Percentiles rank a stretch among this genome's conserved stretches.
Evolutionary conservation across 2,329 filamentous ascomycete species (phyloP).

Genomic region (Neospermospora avenae): DNA sequence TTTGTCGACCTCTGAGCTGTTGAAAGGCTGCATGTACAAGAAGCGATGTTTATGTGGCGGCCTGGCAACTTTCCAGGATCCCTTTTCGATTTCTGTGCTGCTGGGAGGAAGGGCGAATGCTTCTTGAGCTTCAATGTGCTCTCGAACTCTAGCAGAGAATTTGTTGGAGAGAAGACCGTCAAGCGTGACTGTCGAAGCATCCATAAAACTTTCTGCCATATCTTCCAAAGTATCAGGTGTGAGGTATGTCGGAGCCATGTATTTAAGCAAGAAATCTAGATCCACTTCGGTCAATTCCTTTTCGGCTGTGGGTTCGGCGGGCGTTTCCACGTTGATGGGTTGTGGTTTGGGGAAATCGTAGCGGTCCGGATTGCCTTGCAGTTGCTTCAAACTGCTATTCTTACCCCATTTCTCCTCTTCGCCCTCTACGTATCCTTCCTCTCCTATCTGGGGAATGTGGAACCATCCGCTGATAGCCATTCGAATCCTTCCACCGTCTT

Average conservation of each 20-base stretch:
- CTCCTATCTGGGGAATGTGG: constrained; percentile 92
- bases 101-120: constrained; percentile 42
- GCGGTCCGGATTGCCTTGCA: constrained; percentile 86
- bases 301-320: constrained; percentile 39
- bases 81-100: constrained; percentile 55
- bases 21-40: constrained; percentile 67
- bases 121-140: constrained; percentile 68
- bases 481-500: constrained; percentile 73
- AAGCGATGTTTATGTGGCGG: constrained; percentile 96
- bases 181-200: constrained; percentile 80
- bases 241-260: constrained; percentile 84
- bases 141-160: constrained; percentile 69
- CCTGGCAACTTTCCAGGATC: constrained; percentile 70
- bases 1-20: constrained; percentile 17
- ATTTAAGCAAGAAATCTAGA: constrained; percentile 85
- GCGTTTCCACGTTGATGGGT: constrained; percentile 45
- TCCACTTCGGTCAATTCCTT: constrained; percentile 71
- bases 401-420: constrained; percentile 84
- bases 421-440: constrained; percentile 86
- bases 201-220: constrained; percentile 73
- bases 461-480: constrained; percentile 99
- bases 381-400: constrained; percentile 86
- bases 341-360: constrained; percentile 76
- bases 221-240: constrained; percentile 88
- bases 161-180: constrained; percentile 74